Evolutionary conservation across 805 yeast genomes (phyloP).

Genomic region (Metahyphopichia silvanorum): DNA sequence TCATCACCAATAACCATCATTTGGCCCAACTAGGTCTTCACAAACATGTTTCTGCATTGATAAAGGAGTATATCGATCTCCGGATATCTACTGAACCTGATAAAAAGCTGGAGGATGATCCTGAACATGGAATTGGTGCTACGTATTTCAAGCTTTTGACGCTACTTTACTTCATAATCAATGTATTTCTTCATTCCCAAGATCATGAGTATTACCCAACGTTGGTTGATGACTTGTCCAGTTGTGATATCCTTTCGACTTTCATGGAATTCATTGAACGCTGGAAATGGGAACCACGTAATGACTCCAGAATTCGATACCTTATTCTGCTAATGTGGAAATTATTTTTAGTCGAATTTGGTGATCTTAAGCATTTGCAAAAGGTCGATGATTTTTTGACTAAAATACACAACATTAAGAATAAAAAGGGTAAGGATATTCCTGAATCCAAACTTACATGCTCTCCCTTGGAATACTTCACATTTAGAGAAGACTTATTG

Average conservation of each 20-base stretch:
- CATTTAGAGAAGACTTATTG: constrained; percentile 69
- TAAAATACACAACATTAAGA: constrained; percentile 34
- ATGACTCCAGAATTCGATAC: constrained; percentile 49
- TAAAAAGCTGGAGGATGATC: not conserved
- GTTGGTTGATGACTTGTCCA: constrained; percentile 16
- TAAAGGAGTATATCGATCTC: constrained; percentile 4
- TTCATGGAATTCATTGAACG: constrained; percentile 53
- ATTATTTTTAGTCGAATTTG: constrained; percentile 57
- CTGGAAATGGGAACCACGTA: constrained; percentile 58
- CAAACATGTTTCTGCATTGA: constrained; percentile 4
- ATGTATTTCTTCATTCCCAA: constrained; percentile 10
- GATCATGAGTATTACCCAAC: no score
- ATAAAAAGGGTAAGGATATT: constrained; percentile 16
- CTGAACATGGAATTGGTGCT: constrained; percentile 1
- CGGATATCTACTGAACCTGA: not conserved
- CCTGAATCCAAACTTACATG: constrained; percentile 40
- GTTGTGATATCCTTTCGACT: constrained; percentile 38
- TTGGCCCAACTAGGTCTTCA: constrained; percentile 5
- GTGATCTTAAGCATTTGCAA: constrained; percentile 42
- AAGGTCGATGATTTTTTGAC: constrained; percentile 47
- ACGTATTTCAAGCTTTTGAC: constrained; percentile 30
- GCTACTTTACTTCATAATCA: constrained; percentile 31
- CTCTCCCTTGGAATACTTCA: constrained; percentile 82
- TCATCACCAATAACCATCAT: constrained; percentile 8
- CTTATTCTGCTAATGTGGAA: constrained; percentile 54